Percentiles rank a stretch among this genome's conserved stretches.
Conservation (phyloP, 169 alveolate species). For the Eimeria praecox region DNA sequence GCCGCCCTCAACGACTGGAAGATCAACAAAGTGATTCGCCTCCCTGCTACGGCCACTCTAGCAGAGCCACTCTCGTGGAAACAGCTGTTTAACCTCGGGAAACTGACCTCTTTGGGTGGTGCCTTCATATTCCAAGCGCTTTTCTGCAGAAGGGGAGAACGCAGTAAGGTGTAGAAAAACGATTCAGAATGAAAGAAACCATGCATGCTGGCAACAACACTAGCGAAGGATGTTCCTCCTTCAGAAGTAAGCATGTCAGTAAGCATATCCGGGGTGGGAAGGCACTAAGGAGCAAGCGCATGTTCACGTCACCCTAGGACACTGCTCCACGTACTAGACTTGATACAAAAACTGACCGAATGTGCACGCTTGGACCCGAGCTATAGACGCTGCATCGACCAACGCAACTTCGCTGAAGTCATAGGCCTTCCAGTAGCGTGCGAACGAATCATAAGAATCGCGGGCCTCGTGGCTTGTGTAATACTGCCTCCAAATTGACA, state of each 20-base stretch:
- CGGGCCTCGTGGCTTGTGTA: neutral
- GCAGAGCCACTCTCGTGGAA: neutral
- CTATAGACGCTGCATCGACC: neutral
- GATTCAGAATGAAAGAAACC: neutral
- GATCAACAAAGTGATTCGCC: neutral
- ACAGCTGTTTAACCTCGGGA: neutral
- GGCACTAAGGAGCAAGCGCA: neutral
- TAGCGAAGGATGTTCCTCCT: neutral
- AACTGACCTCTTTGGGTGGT: conserved; percentile 21
- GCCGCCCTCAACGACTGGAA: neutral
- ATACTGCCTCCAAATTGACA: conserved; percentile 14
- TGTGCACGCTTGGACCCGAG: conserved; percentile 47
- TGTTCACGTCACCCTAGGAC: neutral
- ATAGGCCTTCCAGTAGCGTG: conserved; percentile 18
- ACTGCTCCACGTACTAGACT: neutral
- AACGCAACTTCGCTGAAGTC: neutral
- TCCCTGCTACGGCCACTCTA: neutral
- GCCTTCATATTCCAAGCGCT: conserved; percentile 53
- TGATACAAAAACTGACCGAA: conserved; percentile 24
- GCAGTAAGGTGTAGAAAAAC: neutral
- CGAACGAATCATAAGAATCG: conserved; percentile 21
- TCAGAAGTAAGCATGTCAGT: neutral
- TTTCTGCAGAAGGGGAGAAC: neutral
- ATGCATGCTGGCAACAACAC: neutral
- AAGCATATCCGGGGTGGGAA: neutral